Base-by-base conservation (phyloP, 2,329 filamentous ascomycete genomes). In the Eutypa lata region DNA sequence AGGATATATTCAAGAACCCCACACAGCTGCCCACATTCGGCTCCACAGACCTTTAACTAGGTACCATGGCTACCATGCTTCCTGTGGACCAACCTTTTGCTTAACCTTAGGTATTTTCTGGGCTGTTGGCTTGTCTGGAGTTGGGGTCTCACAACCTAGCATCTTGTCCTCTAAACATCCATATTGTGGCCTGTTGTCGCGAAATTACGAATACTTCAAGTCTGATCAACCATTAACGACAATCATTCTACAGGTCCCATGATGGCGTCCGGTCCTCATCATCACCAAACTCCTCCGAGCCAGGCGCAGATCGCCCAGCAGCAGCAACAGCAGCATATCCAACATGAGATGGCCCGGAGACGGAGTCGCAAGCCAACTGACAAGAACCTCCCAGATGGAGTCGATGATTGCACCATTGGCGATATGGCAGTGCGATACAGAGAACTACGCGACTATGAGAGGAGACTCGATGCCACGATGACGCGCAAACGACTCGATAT, bases 401-500 rank as follows among this genome's bases (percentile, higher is more conserved):
- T 96, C 44, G 92, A 95, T 62, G 86, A 91, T 47, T 83, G 88
- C 58, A 83, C 91, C 56, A 84, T 96, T 58, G 91, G 89, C 57
- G 89, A 96, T 69, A 87, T 88, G 38, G 91, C 88, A 44, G 79
- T 87, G 67, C 82, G 90, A 61, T 99, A 99, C 75, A 87, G 86
- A 66, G 85, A 88, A 53, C 74, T 99, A 67, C 85, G 91, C 66
- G 91, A 96, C 60, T 78, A 95, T 53, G 94, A 99, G 79, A 86
- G 90, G 66, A 83, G 87, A 50, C 78, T 99, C 52, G 94, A 99
- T 75, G 90, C 93, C 40, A 89, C 90, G 18, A 95, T 97, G 80
- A 92, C 94, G 70, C 87, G 93, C 66, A 99, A 99, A 77, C 83
- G 92, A 56, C 76, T 99, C 56, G 94, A 99, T 68, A 87, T 97